Evolutionary conservation across 2,329 filamentous ascomycete species (phyloP), one percentile per base, ranked within the genome.

Genomic region (Exserohilum rostratum): DNA sequence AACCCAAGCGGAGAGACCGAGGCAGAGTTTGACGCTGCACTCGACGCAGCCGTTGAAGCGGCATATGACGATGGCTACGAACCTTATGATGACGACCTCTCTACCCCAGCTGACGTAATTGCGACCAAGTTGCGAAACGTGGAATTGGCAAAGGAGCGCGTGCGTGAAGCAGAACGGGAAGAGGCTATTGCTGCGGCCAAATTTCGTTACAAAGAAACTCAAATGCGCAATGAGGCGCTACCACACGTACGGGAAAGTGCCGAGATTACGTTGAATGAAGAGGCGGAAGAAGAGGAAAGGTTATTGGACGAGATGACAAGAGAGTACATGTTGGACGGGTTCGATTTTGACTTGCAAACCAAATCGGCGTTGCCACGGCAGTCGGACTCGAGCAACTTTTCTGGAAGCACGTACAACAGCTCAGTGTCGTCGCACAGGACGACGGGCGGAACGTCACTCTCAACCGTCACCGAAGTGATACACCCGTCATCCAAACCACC

Each of bases 1-100:
- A 82, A 81, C 31, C 72, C 82, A 2, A 93, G 90, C 60, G 87
- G 87, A 39, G 86, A 84, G 27, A 95, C 91, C 0, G 91, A 96
- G 72, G 89, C 90, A 6, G 93, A 96, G 69, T 96, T 98, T 62
- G 93, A 97, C 75, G 92, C 91, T 7, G 95, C 95, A 3, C 82
- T 98, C 38, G 93, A 98, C 77, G 93, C 93, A 20, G 95, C 95
- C 12, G 93, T 98, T 7, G 95, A 98, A 75, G 93, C 93, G 46
- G 95, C 93, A 5, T 99, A 98, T 73, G 90, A 96, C 71, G 92
- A 97, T 59, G 90, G 90, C 0, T 90, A 91, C 60, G 92, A 96
- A 69, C 90, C 90, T 3, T 86, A 84, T 72, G 77, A 79, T 20
- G 76, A 80, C 25, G 18, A 79, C 55, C 60, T 66, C 20, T 60